A percentile compares a stretch with the other conserved stretches of the same genome.
phyloP scores from a whole-genome alignment of 1,284 basidiomycete species.

The Boletus mariae region DNA sequence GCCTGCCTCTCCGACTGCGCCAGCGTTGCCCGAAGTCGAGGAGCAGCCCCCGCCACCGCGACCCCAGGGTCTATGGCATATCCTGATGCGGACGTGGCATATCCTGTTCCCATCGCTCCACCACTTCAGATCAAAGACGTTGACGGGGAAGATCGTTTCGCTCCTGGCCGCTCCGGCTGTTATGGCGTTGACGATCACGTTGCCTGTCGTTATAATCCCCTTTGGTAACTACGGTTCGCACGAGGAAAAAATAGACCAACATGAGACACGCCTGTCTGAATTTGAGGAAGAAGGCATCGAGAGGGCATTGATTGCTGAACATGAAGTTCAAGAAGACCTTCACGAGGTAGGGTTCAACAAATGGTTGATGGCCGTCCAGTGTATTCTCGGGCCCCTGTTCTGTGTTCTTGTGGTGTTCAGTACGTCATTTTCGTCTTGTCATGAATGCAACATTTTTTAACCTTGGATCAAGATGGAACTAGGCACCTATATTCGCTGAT shows the following conservation, averaged over 20 bases:
- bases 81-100: conserved; percentile 45
- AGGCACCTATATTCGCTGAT: conserved; percentile 54
- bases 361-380: conserved; percentile 79
- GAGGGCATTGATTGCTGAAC: conserved; percentile 59
- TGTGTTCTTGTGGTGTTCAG: conserved; percentile 72
- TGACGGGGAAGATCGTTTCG: conserved; percentile 70
- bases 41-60: conserved; percentile 39
- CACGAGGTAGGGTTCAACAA: conserved; percentile 72
- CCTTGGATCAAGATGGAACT: conserved; percentile 46
- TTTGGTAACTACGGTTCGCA: conserved; percentile 41
- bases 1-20: conserved; percentile 50
- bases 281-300: conserved; percentile 65
- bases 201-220: conserved; percentile 83
- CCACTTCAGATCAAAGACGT: conserved; percentile 68
- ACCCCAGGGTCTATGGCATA: conserved; percentile 39
- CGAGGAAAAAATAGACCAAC: conserved; percentile 41
- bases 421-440: conserved; percentile 36
- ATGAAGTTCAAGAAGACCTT: conserved; percentile 60
- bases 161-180: conserved; percentile 87
- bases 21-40: conserved; percentile 41
- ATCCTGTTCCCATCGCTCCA: conserved; percentile 87
- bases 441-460: conserved; percentile 4
- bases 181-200: conserved; percentile 80
- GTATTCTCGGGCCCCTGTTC: conserved; percentile 75
- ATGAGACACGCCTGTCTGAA: conserved; percentile 45